Evolutionary conservation across 352 stramenopile species (phyloP).

Genomic region (Pythium sukuiense): DNA sequence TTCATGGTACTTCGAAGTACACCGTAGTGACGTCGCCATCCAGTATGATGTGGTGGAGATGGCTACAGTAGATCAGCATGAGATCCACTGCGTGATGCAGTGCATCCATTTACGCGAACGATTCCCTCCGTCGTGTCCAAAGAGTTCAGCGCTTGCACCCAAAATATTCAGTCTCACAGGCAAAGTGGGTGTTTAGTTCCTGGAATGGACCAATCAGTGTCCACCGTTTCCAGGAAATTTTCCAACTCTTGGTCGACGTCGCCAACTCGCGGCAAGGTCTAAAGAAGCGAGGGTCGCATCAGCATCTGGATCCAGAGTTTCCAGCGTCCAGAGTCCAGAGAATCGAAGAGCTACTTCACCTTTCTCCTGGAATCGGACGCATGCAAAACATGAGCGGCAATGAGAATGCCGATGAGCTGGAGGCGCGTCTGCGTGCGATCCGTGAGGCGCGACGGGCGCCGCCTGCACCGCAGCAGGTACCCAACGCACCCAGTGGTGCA

Average conservation of each 20-base stretch:
- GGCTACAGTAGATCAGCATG: too few relatives aligned
- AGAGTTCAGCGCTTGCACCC: slow-evolving; percentile 1
- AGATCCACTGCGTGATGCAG: too few relatives aligned
- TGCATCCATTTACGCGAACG: not conserved
- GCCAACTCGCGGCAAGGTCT: not conserved
- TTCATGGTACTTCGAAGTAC: too few relatives aligned
- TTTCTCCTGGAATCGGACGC: not conserved
- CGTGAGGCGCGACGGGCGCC: slow-evolving; percentile 7
- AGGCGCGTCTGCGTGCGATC: slow-evolving; percentile 24
- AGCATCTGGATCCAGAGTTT: slow-evolving; percentile 1
- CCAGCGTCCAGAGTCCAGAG: not conserved
- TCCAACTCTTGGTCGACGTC: not conserved
- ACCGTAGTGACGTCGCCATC: too few relatives aligned
- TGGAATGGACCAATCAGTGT: slow-evolving; percentile 1
- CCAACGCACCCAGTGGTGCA: not conserved
- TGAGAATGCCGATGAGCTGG: slow-evolving; percentile 14
- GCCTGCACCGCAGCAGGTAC: not conserved
- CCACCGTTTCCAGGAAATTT: not conserved
- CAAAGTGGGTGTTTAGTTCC: not conserved
- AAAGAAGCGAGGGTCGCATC: not conserved
- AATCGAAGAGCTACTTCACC: not conserved
- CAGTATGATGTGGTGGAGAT: too few relatives aligned
- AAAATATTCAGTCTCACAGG: not conserved
- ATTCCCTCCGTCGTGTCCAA: not conserved
- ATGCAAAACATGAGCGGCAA: not conserved